These are phyloP conservation scores for Fagopyrum tataricum DNA, from an alignment of 148 eudicot species.

Conservation along the genomic window DNA sequence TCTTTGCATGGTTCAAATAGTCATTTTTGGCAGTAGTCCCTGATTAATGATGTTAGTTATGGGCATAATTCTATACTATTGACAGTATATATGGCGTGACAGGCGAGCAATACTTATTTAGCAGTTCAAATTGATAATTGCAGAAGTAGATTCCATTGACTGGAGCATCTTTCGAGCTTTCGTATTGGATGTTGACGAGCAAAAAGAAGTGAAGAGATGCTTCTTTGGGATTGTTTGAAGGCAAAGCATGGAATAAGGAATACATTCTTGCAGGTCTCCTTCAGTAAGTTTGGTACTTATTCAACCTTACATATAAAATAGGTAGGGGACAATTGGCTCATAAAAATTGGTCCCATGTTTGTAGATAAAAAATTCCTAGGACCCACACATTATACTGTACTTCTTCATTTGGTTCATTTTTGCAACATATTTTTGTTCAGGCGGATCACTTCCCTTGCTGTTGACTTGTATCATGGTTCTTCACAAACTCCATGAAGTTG, in stretches of 20 bases:
- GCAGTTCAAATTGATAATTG: conserved; percentile 22
- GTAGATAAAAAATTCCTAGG: conserved; percentile 25
- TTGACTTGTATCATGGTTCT: conserved; percentile 23
- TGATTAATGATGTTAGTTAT: conserved; percentile 14
- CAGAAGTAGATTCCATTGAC: conserved; percentile 66
- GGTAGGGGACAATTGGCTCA: conserved; percentile 29
- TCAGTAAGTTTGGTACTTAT: conserved; percentile 74
- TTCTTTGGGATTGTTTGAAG: conserved; percentile 52
- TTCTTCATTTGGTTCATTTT: conserved; percentile 27
- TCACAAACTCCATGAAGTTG: neutral
- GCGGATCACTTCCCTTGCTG: neutral
- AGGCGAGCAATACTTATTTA: conserved; percentile 10
- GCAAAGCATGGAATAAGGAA: conserved; percentile 71
- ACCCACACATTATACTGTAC: conserved; percentile 38
- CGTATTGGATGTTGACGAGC: conserved; percentile 48
- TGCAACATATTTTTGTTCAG: conserved; percentile 1
- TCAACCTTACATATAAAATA: conserved; percentile 39
- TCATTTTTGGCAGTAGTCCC: neutral
- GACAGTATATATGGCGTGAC: conserved; percentile 24
- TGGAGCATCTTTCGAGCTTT: conserved; percentile 41
- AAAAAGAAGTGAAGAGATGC: conserved; percentile 44
- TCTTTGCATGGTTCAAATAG: conserved; percentile 5
- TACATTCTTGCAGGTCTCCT: conserved; percentile 50
- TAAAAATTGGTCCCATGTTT: conserved; percentile 20
- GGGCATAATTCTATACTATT: conserved; percentile 17